Percentiles rank a stretch among this genome's conserved stretches.
These are phyloP conservation scores for Candida dajiaensis DNA, from an alignment of 805 yeast species.

Conservation along the genomic window DNA sequence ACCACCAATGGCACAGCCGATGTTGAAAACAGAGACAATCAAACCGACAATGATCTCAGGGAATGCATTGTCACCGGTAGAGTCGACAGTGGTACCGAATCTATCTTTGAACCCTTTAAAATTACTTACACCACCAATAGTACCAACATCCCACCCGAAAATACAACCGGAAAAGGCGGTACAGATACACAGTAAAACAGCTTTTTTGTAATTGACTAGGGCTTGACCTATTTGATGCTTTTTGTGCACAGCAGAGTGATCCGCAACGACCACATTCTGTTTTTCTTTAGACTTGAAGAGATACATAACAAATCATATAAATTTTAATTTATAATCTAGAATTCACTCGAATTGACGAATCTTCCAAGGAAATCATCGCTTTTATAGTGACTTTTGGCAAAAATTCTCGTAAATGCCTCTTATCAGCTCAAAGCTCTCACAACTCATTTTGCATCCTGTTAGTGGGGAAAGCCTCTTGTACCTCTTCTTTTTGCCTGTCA, in stretches of 20 bases:
- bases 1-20: slow-evolving; percentile 72
- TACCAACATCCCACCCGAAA: slow-evolving; percentile 77
- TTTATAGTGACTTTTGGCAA: neutral
- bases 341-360: neutral
- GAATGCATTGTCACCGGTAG: slow-evolving; percentile 34
- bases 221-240: neutral
- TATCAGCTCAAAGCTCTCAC: too few species aligned
- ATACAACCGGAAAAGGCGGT: slow-evolving; percentile 68
- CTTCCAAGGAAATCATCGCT: neutral
- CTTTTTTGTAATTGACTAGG: neutral
- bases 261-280: neutral
- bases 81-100: slow-evolving; percentile 40
- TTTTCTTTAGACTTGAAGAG: neutral
- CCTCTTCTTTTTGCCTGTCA: too few species aligned
- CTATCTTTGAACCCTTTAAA: slow-evolving; percentile 49
- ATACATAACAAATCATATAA: neutral
- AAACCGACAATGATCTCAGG: slow-evolving; percentile 46
- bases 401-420: neutral
- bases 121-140: slow-evolving; percentile 65
- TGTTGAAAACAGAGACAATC: slow-evolving; percentile 51
- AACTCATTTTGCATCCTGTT: too few species aligned
- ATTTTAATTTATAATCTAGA: too few species aligned
- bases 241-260: neutral
- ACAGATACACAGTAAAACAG: slow-evolving; percentile 23
- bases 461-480: too few species aligned